These are phyloP conservation scores for Plantago ovata DNA, from an alignment of 257 asterid species.

Conservation along the genomic window DNA sequence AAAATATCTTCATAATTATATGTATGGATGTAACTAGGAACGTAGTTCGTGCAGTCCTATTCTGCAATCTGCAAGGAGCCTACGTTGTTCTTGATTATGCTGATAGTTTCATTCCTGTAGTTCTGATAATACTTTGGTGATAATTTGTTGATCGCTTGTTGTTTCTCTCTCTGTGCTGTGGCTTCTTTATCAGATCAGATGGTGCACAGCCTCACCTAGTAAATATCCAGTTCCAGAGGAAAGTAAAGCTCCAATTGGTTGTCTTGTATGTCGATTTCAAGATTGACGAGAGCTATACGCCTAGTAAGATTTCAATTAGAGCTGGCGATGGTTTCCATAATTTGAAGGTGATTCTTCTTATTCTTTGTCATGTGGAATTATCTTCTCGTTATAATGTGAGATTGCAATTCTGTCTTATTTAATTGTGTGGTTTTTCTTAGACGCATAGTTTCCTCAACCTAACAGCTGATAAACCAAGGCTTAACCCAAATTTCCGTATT, in stretches of 20 bases:
- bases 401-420: background rate
- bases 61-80: too few species aligned
- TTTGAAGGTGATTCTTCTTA: slow-evolving; percentile 56
- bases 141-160: background rate
- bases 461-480: too few species aligned
- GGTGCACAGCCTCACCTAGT: slow-evolving; percentile 97
- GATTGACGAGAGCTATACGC: slow-evolving; percentile 97
- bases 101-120: too few species aligned
- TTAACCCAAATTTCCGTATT: too few species aligned
- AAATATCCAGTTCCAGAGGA: slow-evolving; percentile 91
- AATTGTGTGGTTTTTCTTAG: too few species aligned
- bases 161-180: too few species aligned
- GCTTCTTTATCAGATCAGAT: slow-evolving; percentile 55
- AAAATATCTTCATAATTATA: too few species aligned
- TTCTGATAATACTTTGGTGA: background rate
- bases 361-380: background rate
- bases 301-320: slow-evolving; percentile 81
- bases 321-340: slow-evolving; percentile 98
- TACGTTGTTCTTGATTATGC: too few species aligned
- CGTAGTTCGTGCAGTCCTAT: too few species aligned
- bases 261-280: slow-evolving; percentile 85
- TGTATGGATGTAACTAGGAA: too few species aligned
- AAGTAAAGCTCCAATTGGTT: slow-evolving; percentile 82
- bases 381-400: background rate
- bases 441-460: too few species aligned